Evolutionary conservation across 2,329 filamentous ascomycete species (phyloP).

Genomic region (Eutypa lata): DNA sequence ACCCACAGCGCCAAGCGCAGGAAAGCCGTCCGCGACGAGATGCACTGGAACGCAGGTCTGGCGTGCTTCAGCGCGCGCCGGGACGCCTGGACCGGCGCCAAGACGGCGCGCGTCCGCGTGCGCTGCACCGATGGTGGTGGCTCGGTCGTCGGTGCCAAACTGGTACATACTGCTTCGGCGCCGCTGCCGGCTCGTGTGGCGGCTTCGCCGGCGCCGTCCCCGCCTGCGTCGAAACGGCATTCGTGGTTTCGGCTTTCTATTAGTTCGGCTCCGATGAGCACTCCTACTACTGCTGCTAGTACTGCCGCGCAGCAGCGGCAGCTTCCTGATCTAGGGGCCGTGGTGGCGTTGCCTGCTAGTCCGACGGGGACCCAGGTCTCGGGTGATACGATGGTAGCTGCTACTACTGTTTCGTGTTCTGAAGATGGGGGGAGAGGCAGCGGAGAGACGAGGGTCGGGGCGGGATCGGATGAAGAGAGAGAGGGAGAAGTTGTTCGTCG

Average conservation of each 20-base stretch:
- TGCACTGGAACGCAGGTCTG: slow-evolving; percentile 77
- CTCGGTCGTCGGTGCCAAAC: no score
- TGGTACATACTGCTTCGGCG: no score
- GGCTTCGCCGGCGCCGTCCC: slow-evolving; percentile 17
- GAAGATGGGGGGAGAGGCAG: no score
- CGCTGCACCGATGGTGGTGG: no score
- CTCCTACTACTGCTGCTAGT: no score
- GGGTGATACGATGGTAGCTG: slow-evolving; percentile 26
- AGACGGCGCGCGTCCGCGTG: slow-evolving; percentile 49
- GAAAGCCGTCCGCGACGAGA: slow-evolving; percentile 59
- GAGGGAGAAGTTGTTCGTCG: slow-evolving; percentile 18
- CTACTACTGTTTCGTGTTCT: slow-evolving; percentile 39
- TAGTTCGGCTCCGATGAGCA: slow-evolving; percentile 37
- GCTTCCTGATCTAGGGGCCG: slow-evolving; percentile 17
- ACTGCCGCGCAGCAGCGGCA: no score
- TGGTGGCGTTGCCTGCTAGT: slow-evolving; percentile 19
- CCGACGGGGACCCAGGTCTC: slow-evolving; percentile 27
- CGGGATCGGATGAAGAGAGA: slow-evolving; percentile 19
- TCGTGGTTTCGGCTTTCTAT: slow-evolving; percentile 47
- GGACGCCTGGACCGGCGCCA: slow-evolving; percentile 82
- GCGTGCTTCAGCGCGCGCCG: slow-evolving; percentile 74
- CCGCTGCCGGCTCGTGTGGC: no score
- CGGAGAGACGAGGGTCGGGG: slow-evolving; percentile 28
- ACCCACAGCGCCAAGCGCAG: slow-evolving; percentile 53
- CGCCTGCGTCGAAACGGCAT: slow-evolving; percentile 44